phyloP scores from a whole-genome alignment of 1,139 yeast genomes.

The Candida gigantensis region DNA sequence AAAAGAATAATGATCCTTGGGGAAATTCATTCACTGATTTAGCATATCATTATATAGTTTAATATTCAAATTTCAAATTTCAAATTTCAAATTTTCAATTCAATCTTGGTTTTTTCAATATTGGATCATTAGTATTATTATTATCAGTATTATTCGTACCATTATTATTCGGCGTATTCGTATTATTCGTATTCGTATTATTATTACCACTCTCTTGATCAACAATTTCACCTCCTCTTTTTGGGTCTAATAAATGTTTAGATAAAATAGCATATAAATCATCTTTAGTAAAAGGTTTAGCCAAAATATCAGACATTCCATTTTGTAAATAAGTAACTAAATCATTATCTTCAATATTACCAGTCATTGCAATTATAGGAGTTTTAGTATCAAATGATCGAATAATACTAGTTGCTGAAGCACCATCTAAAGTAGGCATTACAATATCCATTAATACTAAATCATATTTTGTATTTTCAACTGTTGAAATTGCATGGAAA shows the following conservation, averaged over 20 bases:
- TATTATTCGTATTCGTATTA: too few relatives aligned
- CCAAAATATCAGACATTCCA: constrained; percentile 89
- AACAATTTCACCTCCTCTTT: constrained; percentile 13
- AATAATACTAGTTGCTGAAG: constrained; percentile 85
- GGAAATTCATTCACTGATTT: constrained; percentile 56
- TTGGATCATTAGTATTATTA: constrained; percentile 11
- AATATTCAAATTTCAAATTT: too few relatives aligned
- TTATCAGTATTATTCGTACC: too few relatives aligned
- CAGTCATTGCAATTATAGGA: constrained; percentile 94
- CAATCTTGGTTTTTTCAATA: constrained; percentile 15
- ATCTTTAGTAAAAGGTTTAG: constrained; percentile 88
- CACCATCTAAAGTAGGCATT: constrained; percentile 94
- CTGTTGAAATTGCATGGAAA: constrained; percentile 77
- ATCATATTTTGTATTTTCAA: constrained; percentile 76
- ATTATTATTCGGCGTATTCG: too few relatives aligned
- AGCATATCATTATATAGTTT: constrained; percentile 35
- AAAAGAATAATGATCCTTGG: constrained; percentile 48
- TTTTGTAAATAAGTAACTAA: constrained; percentile 78
- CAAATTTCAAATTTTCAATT: too few relatives aligned
- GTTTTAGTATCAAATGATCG: constrained; percentile 80
- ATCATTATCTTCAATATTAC: constrained; percentile 80
- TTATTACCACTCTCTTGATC: too few relatives aligned
- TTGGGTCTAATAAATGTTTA: constrained; percentile 51
- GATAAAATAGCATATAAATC: constrained; percentile 75
- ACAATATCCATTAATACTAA: constrained; percentile 90